phyloP scores from a whole-genome alignment of 768 basidiomycete genomes.

The Cyclocybe aegerita region DNA sequence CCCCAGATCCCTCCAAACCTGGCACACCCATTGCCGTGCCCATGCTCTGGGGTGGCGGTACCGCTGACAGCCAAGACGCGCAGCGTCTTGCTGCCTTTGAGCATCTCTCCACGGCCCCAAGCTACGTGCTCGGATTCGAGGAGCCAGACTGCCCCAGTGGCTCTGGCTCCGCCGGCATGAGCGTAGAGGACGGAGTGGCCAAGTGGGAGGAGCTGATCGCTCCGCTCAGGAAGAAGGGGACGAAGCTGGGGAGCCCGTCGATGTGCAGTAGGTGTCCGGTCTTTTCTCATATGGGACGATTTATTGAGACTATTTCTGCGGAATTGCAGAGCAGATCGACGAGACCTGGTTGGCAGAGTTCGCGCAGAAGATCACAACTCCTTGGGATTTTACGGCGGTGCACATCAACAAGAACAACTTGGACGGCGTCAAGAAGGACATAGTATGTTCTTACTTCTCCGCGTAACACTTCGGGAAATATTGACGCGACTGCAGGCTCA shows the following conservation, averaged over 20 bases:
- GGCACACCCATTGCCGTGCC: constrained; percentile 41
- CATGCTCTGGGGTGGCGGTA: constrained; percentile 49
- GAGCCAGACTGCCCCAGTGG: constrained; percentile 48
- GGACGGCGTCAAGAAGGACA: constrained; percentile 41
- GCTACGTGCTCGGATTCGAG: constrained; percentile 44
- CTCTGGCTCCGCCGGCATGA: constrained; percentile 44
- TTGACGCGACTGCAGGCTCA: constrained; percentile 29
- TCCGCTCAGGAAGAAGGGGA: constrained; percentile 38
- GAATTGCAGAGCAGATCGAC: constrained; percentile 40
- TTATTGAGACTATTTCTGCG: not conserved
- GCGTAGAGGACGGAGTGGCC: constrained; percentile 37
- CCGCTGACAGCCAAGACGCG: constrained; percentile 37
- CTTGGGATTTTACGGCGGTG: constrained; percentile 47
- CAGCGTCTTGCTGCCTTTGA: constrained; percentile 36
- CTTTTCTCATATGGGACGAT: not conserved
- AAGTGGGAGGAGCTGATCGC: constrained; percentile 42
- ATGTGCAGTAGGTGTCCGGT: constrained; percentile 43
- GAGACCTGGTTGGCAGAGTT: constrained; percentile 48
- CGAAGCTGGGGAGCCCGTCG: constrained; percentile 42
- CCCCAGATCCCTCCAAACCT: constrained; percentile 38
- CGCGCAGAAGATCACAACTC: constrained; percentile 32
- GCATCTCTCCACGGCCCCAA: constrained; percentile 29
- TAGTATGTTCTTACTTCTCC: constrained; percentile 26
- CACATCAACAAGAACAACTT: constrained; percentile 50
- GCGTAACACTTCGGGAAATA: not conserved